Evolutionary conservation across 2,329 filamentous ascomycete species (phyloP).

Genomic region (Trichoderma hamatum): DNA sequence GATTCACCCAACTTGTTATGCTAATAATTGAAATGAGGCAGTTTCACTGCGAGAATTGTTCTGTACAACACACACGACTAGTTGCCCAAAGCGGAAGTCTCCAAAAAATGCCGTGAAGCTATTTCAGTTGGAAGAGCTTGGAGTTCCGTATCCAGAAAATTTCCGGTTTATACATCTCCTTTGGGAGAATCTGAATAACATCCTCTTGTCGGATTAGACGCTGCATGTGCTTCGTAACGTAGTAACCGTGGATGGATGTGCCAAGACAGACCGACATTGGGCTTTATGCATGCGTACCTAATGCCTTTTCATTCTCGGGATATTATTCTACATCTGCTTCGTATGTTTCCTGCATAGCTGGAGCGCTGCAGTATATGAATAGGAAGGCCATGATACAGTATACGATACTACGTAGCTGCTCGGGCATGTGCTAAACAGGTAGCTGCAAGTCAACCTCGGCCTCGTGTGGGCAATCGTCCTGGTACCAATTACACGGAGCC

Average conservation of each 20-base stretch:
- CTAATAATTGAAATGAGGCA: too few species aligned
- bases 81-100: background rate
- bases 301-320: background rate
- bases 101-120: background rate
- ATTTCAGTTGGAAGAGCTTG: background rate
- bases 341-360: background rate
- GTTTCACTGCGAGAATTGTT: too few species aligned
- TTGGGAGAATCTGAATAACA: background rate
- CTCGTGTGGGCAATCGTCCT: background rate
- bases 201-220: background rate
- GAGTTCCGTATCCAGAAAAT: background rate
- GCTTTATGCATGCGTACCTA: constrained; percentile 8
- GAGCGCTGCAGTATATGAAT: background rate
- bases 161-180: background rate
- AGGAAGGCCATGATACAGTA: background rate
- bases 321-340: background rate
- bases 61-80: background rate
- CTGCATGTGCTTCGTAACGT: background rate
- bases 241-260: background rate
- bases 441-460: background rate
- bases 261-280: background rate
- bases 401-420: background rate
- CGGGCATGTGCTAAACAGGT: background rate
- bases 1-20: background rate
- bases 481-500: background rate